Base-by-base conservation (phyloP, 2,329 filamentous ascomycete species). In the Ophiosphaerella korrae region DNA sequence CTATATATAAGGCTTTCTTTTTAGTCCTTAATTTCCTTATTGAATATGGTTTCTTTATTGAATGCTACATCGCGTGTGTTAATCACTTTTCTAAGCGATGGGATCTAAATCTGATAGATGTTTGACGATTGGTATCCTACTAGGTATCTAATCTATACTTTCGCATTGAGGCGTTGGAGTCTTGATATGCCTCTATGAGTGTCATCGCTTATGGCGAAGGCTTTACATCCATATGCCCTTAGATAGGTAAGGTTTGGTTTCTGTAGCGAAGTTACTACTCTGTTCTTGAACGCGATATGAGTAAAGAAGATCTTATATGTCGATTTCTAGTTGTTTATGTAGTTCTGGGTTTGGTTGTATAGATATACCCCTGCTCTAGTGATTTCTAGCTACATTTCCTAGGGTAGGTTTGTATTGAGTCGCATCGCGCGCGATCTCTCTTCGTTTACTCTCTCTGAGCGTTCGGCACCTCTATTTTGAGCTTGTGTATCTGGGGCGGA, bases 141-240 rank as follows among this genome's bases (percentile, higher is more conserved):
- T 29, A 29, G 8, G 11, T 29, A 29, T 4, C 6, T 6, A 6
- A 29, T 29, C 26, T 6, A 29, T 21, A 21, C 18, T 16, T 35
- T 35, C 33, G 33, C 7, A n/a, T 13, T 13, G 4, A 35, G 33
- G 33, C 14, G 33, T 39, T 49, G 16, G 9, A 49, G 46, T 31
- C 35, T 11, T 23, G 14, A 43, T n/a, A 38, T 49, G 2, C 23
- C 32, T 31, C 24, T n/a, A 9, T 21, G 33, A 11, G 18, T 40
- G 13, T 49, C 26, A 16, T 34, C 24, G 2, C 21, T 42, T 2
- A 39, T 37, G 5, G 31, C 37, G 29, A 50, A 54, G 11, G 34
- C 49, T 34, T 50, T 45, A 23, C 38, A 50, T 26, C 21, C 37
- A 42, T 45, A 50, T 29, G 32, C 36, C 26, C 36, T 47, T 12